Percentiles rank a stretch among this genome's conserved stretches.
These are phyloP conservation scores for Malus hybrid DNA, from an alignment of 331 rosid genomes.

Conservation along the genomic window DNA sequence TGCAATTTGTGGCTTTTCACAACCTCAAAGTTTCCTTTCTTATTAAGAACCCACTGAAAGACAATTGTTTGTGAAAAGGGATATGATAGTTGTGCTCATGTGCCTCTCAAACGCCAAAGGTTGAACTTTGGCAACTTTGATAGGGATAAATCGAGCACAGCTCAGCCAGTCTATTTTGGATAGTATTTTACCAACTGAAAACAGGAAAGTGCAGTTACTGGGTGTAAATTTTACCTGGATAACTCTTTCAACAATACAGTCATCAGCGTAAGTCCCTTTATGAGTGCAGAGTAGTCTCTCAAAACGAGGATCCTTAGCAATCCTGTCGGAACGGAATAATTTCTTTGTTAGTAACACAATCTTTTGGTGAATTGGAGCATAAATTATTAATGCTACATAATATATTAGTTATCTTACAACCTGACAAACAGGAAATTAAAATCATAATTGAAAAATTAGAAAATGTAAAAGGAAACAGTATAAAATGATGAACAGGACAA, in stretches of 20 bases:
- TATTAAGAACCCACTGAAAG: too few relatives aligned
- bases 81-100: too few relatives aligned
- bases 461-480: not conserved
- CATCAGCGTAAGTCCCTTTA: slow-evolving; percentile 60
- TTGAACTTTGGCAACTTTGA: not conserved
- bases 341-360: not conserved
- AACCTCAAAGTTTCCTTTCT: too few relatives aligned
- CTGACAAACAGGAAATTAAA: not conserved
- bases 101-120: not conserved
- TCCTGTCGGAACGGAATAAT: slow-evolving; percentile 33
- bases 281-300: slow-evolving; percentile 76
- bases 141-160: not conserved
- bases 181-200: not conserved
- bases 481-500: not conserved
- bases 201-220: not conserved
- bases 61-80: too few relatives aligned
- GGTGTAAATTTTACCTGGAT: slow-evolving; percentile 27
- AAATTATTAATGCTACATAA: not conserved
- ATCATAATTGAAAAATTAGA: not conserved
- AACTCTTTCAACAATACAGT: slow-evolving; percentile 49
- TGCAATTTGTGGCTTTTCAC: too few relatives aligned
- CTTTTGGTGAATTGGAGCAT: not conserved
- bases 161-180: not conserved
- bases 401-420: not conserved
- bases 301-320: slow-evolving; percentile 93